Evolutionary conservation across 2,329 filamentous ascomycete genomes (phyloP), one percentile per base, ranked within the genome.

Genomic region (Diaporthe australafricana): DNA sequence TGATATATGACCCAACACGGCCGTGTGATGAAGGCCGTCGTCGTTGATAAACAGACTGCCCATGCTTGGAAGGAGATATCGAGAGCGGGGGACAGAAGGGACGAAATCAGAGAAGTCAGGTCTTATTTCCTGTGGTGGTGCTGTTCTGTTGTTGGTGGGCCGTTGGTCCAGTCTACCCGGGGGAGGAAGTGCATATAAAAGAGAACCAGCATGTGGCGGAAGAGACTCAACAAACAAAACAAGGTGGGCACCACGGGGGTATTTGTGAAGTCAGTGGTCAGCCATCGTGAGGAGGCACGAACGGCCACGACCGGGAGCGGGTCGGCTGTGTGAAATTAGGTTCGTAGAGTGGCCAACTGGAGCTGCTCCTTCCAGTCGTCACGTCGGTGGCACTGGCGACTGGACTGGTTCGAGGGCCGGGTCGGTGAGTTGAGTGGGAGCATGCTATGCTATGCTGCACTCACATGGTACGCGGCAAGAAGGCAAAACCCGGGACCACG

Each of bases 1-100:
- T 17, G 70, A 72, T 50, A 72, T 27, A 16, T 53, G 70, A 20
- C 53, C 70, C n/a, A 72, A 38, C 16, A 72, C 63, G 20, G 70
- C 70, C 53, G 55, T 47, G 35, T 72, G 70, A 32, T 72, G 70
- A 20, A 68, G 70, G 25, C 65, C 47, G 22, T 72, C 70, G 65
- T 72, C 70, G 57, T 70, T 70, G 35, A 62, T 55, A 47, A 72
- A 72, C n/a, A 72, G 17, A 12, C 32, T 72, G 8, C 55, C 70
- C 70, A 72, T 72, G 12, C 52, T 68, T 32, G 12, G 9, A 20
- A 17, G 2, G n/a, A 25, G 35, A 14, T 35, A 16, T 38, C n/a
- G 53, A 17, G 25, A 42, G 22, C 27, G 8, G 20, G 38, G 25
- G 27, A 52, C 9, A 16, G 7, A 8, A n/a, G 17, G 17, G 38